Conservation (phyloP, 1,284 basidiomycete species). For the Ceratobasidium sp. region DNA sequence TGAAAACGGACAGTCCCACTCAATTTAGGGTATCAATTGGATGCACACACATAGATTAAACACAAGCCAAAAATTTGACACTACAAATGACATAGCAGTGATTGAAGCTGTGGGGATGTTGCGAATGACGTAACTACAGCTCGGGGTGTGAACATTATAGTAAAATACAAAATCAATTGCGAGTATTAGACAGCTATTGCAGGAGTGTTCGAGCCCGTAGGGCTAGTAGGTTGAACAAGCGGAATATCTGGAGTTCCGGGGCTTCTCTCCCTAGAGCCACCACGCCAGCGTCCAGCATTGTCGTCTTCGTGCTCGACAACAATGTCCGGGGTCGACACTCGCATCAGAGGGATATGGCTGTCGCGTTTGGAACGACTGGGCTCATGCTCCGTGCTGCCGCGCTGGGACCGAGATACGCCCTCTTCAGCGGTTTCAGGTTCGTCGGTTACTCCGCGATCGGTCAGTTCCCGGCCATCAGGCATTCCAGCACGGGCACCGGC, state of each 20-base stretch:
- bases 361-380: conserved; percentile 15
- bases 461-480: conserved; percentile 66
- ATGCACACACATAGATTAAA: conserved; percentile 33
- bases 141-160: background rate
- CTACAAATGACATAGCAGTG: conserved; percentile 7
- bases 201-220: conserved; percentile 3
- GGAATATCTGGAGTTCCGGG: conserved; percentile 2
- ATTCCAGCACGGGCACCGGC: conserved; percentile 72
- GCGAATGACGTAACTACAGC: conserved; percentile 37
- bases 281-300: background rate
- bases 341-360: conserved; percentile 37
- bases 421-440: conserved; percentile 13
- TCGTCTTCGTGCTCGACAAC: conserved; percentile 30
- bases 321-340: conserved; percentile 28
- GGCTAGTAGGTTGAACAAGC: conserved; percentile 9
- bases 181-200: conserved; percentile 4
- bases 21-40: background rate
- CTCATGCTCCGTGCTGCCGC: conserved; percentile 17
- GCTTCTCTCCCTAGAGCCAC: background rate
- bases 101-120: conserved; percentile 18
- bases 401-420: conserved; percentile 14
- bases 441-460: conserved; percentile 19
- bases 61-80: conserved; percentile 4
- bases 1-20: no score
- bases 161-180: conserved; percentile 24